Evolutionary conservation across 441 rosid species (phyloP).

Genomic region (Corymbia citriodora): DNA sequence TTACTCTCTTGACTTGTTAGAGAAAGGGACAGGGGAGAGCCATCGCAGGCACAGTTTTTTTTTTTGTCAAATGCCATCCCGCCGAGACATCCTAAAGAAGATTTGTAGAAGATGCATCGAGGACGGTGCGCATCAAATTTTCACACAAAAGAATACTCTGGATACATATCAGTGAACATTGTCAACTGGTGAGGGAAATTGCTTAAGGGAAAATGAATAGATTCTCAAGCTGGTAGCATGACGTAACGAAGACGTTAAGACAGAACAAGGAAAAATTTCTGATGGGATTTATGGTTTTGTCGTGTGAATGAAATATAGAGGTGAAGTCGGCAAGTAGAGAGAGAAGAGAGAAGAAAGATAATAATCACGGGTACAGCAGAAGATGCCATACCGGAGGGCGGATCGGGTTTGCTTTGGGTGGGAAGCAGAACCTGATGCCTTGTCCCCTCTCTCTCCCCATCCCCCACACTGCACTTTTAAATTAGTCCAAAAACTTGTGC

Average conservation of each 20-base stretch:
- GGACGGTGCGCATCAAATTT: background rate
- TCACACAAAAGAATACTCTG: background rate
- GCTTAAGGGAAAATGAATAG: background rate
- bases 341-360: background rate
- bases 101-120: background rate
- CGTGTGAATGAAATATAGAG: background rate
- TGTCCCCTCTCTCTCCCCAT: background rate
- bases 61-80: background rate
- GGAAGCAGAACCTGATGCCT: slow-evolving; percentile 3
- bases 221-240: background rate
- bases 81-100: background rate
- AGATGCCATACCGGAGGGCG: background rate
- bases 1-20: background rate
- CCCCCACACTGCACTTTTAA: background rate
- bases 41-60: background rate
- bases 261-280: background rate
- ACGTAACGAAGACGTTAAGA: background rate
- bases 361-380: background rate
- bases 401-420: background rate
- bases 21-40: background rate
- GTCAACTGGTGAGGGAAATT: background rate
- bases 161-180: background rate
- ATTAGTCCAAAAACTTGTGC: background rate
- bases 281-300: background rate
- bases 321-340: background rate